Evolutionary conservation across 1,139 yeast species (phyloP), one percentile per base, ranked within the genome.

Genomic region (Pichia sp.): DNA sequence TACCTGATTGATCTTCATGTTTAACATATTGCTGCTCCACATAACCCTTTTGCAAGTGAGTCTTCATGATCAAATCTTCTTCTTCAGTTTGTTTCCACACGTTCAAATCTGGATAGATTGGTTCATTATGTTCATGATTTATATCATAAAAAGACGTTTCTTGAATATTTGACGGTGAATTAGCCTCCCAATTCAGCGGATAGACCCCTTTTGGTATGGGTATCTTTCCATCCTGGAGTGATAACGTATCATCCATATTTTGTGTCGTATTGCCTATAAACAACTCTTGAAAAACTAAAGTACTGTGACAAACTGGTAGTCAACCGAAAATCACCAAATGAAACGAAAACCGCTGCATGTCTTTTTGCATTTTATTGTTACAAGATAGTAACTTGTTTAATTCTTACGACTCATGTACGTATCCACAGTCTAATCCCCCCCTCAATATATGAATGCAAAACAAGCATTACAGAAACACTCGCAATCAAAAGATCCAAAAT

Each of bases 1-100:
- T 66, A 1, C 81, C 82, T 0, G 80, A 71, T 37, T 76, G 71
- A 42, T 77, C 70, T 58, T 83, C 89, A 56, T 79, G 78, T 36
- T 73, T 65, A 1, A 82, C 86, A 38, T 66, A 68, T 0, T 85
- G 75, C 2, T 77, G 67, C 46, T 79, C 78, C 45, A 69, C 69
- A 56, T 71, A 79, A 9, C 90, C 89, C 57, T 80, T 77, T 42
- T 79, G 80, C 22, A 81, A 68, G 58, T 72, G 72, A 41, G 67
- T 70, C 24, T 72, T 63, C 56, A 79, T 73, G 7, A 78, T 61
- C 4, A 67, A 67, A 56, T 79, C 84, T 47, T 83, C 79, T 37
- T 73, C 74, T 5, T 75, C 60, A 12, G 76, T 75, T 58, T 84
- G 90, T 46, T 71, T 69, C 96, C 96, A 88, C 0, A 94, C 87